These are phyloP conservation scores for Trichosporon sp. DNA, from an alignment of 1,284 basidiomycete genomes.

Conservation along the genomic window DNA sequence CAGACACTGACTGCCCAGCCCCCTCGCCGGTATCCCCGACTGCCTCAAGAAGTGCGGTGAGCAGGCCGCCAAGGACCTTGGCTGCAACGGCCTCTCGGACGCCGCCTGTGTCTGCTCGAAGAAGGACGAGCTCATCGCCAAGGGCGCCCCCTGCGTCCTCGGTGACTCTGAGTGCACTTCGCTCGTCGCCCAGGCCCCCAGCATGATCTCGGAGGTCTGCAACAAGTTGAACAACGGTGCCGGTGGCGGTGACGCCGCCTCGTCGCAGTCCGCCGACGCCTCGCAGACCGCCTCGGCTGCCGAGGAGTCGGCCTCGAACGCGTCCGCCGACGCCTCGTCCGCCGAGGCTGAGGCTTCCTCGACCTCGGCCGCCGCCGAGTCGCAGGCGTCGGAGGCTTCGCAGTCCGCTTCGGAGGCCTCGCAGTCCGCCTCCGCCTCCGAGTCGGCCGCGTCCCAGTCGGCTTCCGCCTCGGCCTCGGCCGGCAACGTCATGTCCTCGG, in stretches of 20 bases:
- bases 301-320: not conserved
- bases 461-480: not conserved
- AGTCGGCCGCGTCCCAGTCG: not conserved
- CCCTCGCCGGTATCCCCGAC: constrained; percentile 4
- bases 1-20: constrained; percentile 6
- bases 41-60: constrained; percentile 7
- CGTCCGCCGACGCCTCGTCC: not conserved
- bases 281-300: not conserved
- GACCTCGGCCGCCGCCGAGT: not conserved
- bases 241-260: not conserved
- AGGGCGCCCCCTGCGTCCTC: not conserved
- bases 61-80: not conserved
- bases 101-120: constrained; percentile 6
- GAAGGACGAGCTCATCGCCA: not conserved
- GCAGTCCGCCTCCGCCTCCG: not conserved
- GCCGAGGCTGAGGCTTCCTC: not conserved
- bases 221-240: constrained; percentile 3
- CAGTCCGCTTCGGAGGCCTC: not conserved
- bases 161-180: not conserved
- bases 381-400: not conserved
- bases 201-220: not conserved
- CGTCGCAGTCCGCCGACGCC: not conserved
- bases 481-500: not conserved
- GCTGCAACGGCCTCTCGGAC: constrained; percentile 6
- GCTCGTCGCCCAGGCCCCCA: constrained; percentile 6